Evolutionary conservation across 129 eudicot species (phyloP).

Genomic region (Lonicera japonica): DNA sequence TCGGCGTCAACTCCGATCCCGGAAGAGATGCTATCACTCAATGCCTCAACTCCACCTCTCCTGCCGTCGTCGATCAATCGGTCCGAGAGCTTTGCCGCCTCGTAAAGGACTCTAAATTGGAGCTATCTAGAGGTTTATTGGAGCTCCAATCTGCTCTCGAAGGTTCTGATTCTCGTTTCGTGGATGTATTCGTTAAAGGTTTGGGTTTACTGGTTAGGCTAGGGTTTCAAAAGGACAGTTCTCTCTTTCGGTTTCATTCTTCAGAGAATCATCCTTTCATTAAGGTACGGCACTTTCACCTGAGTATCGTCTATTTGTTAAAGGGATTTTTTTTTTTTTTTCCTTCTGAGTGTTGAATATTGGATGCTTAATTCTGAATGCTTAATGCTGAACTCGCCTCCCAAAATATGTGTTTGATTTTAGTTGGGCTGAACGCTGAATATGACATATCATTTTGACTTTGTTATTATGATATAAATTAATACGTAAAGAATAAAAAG

Average conservation of each 20-base stretch:
- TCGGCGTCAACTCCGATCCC: slow-evolving; percentile 31
- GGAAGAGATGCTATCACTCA: slow-evolving; percentile 55
- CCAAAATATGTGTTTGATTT: too few relatives aligned
- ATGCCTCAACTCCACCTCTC: slow-evolving; percentile 65
- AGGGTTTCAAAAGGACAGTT: slow-evolving; percentile 36
- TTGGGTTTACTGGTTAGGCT: slow-evolving; percentile 58
- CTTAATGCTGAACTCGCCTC: too few relatives aligned
- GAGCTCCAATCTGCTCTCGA: slow-evolving; percentile 83
- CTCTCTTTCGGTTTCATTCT: slow-evolving; percentile 30
- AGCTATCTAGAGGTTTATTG: slow-evolving; percentile 37
- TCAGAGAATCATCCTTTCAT: slow-evolving; percentile 66
- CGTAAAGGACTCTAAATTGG: slow-evolving; percentile 48
- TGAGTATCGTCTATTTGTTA: too few relatives aligned
- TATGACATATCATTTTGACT: too few relatives aligned
- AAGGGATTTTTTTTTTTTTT: too few relatives aligned
- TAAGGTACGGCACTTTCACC: slow-evolving; percentile 34
- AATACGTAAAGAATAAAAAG: too few relatives aligned
- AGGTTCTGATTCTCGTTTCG: slow-evolving; percentile 44
- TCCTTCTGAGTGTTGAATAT: too few relatives aligned
- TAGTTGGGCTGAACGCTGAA: too few relatives aligned
- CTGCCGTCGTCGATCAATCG: slow-evolving; percentile 84
- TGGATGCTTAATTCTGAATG: too few relatives aligned
- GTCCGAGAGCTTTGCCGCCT: slow-evolving; percentile 68
- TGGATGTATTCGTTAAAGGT: slow-evolving; percentile 55
- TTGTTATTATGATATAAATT: too few relatives aligned